Conservation (phyloP, 495 filamentous ascomycete genomes). For the Podospora appendiculata region DNA sequence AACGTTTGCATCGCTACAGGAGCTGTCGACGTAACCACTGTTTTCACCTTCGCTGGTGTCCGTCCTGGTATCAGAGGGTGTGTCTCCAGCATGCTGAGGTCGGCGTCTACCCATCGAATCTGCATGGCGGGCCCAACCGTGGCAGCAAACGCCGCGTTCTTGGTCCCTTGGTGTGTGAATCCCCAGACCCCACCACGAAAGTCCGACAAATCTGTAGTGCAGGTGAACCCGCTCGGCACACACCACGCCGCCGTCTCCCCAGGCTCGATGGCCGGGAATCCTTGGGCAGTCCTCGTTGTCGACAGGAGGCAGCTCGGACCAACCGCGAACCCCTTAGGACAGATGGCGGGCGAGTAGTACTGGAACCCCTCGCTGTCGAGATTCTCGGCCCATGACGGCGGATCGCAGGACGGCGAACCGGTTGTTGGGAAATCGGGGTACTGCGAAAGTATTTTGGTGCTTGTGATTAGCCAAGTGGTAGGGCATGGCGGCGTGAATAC, state of each 20-base stretch:
- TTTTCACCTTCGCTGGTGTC: neutral
- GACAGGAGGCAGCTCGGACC: slow-evolving; percentile 23
- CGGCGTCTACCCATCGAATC: slow-evolving; percentile 31
- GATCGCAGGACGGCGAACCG: slow-evolving; percentile 28
- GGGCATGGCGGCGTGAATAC: slow-evolving; percentile 33
- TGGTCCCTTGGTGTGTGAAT: slow-evolving; percentile 14
- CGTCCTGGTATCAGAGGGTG: slow-evolving; percentile 26
- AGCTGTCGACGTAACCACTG: neutral
- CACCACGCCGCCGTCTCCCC: slow-evolving; percentile 34
- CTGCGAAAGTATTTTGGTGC: slow-evolving; percentile 30
- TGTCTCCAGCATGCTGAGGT: slow-evolving; percentile 25
- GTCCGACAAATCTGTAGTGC: slow-evolving; percentile 32
- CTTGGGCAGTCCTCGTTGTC: slow-evolving; percentile 19
- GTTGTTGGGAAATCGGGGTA: slow-evolving; percentile 28
- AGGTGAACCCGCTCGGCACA: slow-evolving; percentile 28
- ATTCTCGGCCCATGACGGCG: slow-evolving; percentile 25
- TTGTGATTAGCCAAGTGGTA: slow-evolving; percentile 30
- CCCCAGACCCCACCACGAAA: slow-evolving; percentile 36
- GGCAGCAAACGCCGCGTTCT: slow-evolving; percentile 8
- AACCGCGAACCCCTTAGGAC: slow-evolving; percentile 29
- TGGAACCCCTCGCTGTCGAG: slow-evolving; percentile 26
- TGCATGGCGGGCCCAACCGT: slow-evolving; percentile 34
- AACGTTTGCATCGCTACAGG: neutral
- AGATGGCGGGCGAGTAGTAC: slow-evolving; percentile 37
- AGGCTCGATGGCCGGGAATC: slow-evolving; percentile 24